A percentile compares a stretch with the other conserved stretches of the same genome.
Evolutionary conservation across 1,284 basidiomycete species (phyloP).

Genomic region (Lentinula novae-zelandiae): DNA sequence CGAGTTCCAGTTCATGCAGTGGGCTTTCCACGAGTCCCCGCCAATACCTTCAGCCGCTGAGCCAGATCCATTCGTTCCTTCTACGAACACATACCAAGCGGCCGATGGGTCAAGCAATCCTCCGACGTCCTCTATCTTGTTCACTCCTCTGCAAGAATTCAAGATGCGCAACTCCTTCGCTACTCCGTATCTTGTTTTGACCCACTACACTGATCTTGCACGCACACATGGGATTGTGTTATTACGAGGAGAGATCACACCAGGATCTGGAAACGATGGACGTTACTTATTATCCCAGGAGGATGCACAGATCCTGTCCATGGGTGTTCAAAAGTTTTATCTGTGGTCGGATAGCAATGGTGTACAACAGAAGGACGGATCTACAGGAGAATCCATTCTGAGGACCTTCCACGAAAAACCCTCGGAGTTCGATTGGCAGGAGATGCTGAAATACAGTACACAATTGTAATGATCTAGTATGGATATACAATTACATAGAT

Average conservation of each 20-base stretch:
- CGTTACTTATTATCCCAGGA: conserved; percentile 68
- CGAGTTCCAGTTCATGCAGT: conserved; percentile 89
- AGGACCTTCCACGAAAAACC: conserved; percentile 72
- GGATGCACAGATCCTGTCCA: conserved; percentile 78
- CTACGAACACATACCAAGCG: conserved; percentile 39
- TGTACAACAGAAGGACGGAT: conserved; percentile 23
- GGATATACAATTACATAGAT: background rate
- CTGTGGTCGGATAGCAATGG: conserved; percentile 44
- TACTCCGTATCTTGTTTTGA: conserved; percentile 87
- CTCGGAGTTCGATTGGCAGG: conserved; percentile 71
- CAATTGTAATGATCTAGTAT: conserved; percentile 18
- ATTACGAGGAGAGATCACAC: conserved; percentile 90
- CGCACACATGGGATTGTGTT: conserved; percentile 81
- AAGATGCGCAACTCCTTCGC: conserved; percentile 86
- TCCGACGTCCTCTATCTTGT: conserved; percentile 70
- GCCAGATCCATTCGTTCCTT: conserved; percentile 15
- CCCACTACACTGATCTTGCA: conserved; percentile 89
- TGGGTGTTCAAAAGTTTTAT: conserved; percentile 83
- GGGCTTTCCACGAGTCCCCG: conserved; percentile 74
- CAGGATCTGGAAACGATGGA: conserved; percentile 39
- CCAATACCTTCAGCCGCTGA: conserved; percentile 35
- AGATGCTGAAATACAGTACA: conserved; percentile 53
- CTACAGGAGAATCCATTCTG: conserved; percentile 43
- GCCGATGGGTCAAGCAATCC: conserved; percentile 38
- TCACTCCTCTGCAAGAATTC: conserved; percentile 94